Evolutionary conservation across 371 early-diverging fungal species (phyloP).

Genomic region (Lichtheimia hyalospora): DNA sequence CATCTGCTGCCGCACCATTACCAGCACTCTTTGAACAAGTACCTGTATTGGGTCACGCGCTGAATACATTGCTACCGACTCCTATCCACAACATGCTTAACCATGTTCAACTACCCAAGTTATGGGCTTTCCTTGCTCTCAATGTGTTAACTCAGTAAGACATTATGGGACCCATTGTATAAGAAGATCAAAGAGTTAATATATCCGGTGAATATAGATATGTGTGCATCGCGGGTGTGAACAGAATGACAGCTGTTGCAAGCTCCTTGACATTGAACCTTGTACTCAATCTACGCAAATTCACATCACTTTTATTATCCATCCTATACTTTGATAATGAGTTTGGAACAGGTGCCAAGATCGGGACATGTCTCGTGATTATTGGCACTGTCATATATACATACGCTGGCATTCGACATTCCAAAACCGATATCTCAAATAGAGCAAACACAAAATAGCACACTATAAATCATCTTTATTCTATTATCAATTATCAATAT

Average conservation of each 20-base stretch:
- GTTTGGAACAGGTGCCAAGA: slow-evolving; percentile 62
- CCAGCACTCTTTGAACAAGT: slow-evolving; percentile 33
- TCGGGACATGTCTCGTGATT: slow-evolving; percentile 75
- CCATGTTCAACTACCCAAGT: slow-evolving; percentile 45
- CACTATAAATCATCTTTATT: too few relatives aligned
- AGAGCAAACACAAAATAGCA: not conserved
- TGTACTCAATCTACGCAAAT: slow-evolving; percentile 84
- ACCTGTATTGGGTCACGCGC: slow-evolving; percentile 24
- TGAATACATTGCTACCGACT: slow-evolving; percentile 19
- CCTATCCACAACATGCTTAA: slow-evolving; percentile 17
- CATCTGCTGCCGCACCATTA: slow-evolving; percentile 51
- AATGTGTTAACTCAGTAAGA: slow-evolving; percentile 82
- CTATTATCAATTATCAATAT: too few relatives aligned
- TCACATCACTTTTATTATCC: slow-evolving; percentile 77
- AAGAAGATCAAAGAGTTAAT: not conserved
- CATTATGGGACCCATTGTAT: not conserved
- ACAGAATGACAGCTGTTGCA: slow-evolving; percentile 75
- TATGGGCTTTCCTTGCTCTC: slow-evolving; percentile 70
- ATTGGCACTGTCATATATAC: slow-evolving; percentile 79
- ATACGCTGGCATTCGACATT: slow-evolving; percentile 8
- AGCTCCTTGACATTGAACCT: slow-evolving; percentile 84
- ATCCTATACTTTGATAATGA: slow-evolving; percentile 82
- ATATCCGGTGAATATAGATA: slow-evolving; percentile 32
- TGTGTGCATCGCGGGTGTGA: slow-evolving; percentile 87
- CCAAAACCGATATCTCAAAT: not conserved